These are phyloP conservation scores for Globisporangium irregulare DNA, from an alignment of 352 stramenopile genomes.

Conservation along the genomic window DNA sequence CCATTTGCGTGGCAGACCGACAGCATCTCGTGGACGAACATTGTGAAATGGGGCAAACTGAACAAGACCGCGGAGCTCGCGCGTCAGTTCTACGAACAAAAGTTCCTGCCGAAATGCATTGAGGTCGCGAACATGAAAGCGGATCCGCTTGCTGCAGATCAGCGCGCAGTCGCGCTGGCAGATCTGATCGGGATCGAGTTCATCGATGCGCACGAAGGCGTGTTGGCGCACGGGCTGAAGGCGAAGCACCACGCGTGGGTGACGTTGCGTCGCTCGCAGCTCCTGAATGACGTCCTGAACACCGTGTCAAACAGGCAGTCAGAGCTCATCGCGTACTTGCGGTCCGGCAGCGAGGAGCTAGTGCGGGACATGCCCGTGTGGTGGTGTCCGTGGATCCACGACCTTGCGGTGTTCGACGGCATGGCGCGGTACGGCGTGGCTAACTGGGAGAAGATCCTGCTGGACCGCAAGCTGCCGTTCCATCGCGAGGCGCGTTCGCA, in stretches of 20 bases:
- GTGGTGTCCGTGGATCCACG: conserved; percentile 89
- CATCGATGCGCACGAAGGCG: conserved; percentile 80
- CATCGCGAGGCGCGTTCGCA: conserved; percentile 60
- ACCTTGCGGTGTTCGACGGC: conserved; percentile 71
- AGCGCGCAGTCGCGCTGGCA: conserved; percentile 65
- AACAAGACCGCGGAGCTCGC: conserved; percentile 75
- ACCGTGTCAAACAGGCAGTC: conserved; percentile 41
- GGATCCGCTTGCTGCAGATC: conserved; percentile 71
- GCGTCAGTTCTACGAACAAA: conserved; percentile 65
- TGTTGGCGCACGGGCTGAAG: conserved; percentile 81
- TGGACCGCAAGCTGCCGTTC: conserved; percentile 75
- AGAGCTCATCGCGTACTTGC: conserved; percentile 47
- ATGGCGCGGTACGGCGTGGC: conserved; percentile 78
- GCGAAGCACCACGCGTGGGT: conserved; percentile 83
- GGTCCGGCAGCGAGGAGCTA: conserved; percentile 54
- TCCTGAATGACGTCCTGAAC: conserved; percentile 68
- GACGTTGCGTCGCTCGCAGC: conserved; percentile 68
- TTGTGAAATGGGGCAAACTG: conserved; percentile 76
- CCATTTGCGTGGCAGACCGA: conserved; percentile 75
- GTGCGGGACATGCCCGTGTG: conserved; percentile 82
- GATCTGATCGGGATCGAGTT: conserved; percentile 86
- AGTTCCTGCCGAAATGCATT: conserved; percentile 69
- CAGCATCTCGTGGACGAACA: conserved; percentile 80
- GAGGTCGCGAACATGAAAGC: conserved; percentile 81
- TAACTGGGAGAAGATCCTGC: conserved; percentile 63